Conservation (phyloP, 148 eudicot genomes). For the Silene conica region DNA sequence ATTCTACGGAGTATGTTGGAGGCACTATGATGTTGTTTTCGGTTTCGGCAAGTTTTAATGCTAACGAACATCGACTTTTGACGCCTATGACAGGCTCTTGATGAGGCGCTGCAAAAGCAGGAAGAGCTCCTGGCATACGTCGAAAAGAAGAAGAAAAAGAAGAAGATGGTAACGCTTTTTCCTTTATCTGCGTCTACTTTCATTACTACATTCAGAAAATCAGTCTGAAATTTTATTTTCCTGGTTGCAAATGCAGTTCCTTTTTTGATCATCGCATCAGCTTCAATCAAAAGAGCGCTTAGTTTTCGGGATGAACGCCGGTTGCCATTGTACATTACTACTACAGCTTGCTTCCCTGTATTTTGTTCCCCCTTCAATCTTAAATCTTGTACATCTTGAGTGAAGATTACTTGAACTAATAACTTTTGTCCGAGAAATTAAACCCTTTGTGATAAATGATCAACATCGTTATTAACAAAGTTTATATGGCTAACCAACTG, state of each 20-base stretch:
- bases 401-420: constrained; percentile 1
- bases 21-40: too few species aligned
- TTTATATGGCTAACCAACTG: too few species aligned
- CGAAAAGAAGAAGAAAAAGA: constrained; percentile 91
- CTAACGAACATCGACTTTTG: neutral
- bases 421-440: neutral
- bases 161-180: constrained; percentile 51
- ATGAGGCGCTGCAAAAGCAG: constrained; percentile 55
- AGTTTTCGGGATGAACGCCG: neutral
- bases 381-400: constrained; percentile 7
- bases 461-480: too few species aligned
- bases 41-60: neutral
- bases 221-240: neutral
- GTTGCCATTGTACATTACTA: neutral
- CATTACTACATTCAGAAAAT: neutral
- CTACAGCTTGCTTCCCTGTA: constrained; percentile 4
- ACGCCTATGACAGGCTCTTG: constrained; percentile 59
- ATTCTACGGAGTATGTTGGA: too few species aligned
- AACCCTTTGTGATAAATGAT: neutral
- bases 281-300: neutral
- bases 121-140: constrained; percentile 59
- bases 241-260: constrained; percentile 35
- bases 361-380: neutral
- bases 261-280: constrained; percentile 27
- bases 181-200: neutral